Conservation (phyloP, 2,329 filamentous ascomycete species). For the Clonostachys chloroleuca region DNA sequence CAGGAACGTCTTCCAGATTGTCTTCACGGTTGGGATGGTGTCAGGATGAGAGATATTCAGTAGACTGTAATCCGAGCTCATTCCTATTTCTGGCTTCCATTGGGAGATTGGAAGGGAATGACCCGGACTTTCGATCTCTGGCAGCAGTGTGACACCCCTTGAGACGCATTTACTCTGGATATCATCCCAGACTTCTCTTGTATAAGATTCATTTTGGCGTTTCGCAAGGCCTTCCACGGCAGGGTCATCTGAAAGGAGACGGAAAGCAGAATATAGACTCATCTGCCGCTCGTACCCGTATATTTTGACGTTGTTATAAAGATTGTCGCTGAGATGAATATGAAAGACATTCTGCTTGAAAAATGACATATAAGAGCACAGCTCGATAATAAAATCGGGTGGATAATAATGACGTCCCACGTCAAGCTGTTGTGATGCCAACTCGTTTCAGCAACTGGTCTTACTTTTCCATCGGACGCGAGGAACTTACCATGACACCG, state of each 20-base stretch:
- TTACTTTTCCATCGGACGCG: no score
- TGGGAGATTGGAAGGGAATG: conserved; percentile 52
- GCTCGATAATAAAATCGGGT: conserved; percentile 45
- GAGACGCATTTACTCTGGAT: conserved; percentile 47
- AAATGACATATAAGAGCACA: conserved; percentile 56
- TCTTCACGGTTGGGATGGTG: conserved; percentile 42
- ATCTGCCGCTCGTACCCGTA: conserved; percentile 42
- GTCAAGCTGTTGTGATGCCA: conserved; percentile 28
- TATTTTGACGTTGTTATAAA: conserved; percentile 36
- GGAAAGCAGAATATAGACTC: conserved; percentile 49
- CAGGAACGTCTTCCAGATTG: conserved; percentile 46
- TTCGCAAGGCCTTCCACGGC: conserved; percentile 43
- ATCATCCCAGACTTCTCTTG: conserved; percentile 40
- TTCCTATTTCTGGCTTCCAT: conserved; percentile 52
- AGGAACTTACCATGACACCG: conserved; percentile 28
- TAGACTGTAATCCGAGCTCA: conserved; percentile 39
- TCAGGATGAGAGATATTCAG: conserved; percentile 39
- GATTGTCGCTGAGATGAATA: conserved; percentile 53
- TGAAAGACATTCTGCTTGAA: conserved; percentile 59
- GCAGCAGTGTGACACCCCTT: conserved; percentile 52
- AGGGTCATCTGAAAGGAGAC: conserved; percentile 42
- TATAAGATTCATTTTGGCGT: conserved; percentile 50
- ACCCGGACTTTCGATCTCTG: conserved; percentile 56
- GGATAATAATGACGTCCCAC: conserved; percentile 53
- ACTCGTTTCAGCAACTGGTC: no score